Evolutionary conservation across 805 yeast species (phyloP), one percentile per base, ranked within the genome.

Genomic region (Vanderwaltozyma verrucispora): DNA sequence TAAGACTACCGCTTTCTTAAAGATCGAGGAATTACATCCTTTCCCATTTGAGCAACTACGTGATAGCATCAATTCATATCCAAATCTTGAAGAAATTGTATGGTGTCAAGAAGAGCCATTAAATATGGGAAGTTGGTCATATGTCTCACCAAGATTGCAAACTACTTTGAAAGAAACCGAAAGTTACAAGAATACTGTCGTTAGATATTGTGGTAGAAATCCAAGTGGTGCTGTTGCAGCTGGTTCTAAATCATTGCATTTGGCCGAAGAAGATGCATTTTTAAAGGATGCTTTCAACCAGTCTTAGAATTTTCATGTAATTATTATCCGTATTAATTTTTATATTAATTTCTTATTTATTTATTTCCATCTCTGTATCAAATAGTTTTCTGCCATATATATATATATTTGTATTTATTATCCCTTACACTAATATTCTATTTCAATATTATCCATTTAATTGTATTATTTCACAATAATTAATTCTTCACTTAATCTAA

Each of bases 101-200:
- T 92, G 88, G 89, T 82, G 94, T 67, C 98, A 92, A 71, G 99
- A 92, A 69, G 99, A 92, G 73, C 97, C 97, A 54, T 72, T 92
- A 67, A 92, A 92, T 71, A 89, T 89, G 79, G 98, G 98, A 65
- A 69, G 84, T 32, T 87, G 81, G 82, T 57, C 80, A 18, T 86
- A 58, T 56, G 89, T 72, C 39, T 68, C 73, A 43, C 98, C 96
- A 62, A 83, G 99, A 69, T 64, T 92, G 38, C 67, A 69, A 43
- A 83, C 94, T 32, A 72, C 80, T 30, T 63, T 89, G 64, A 71
- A 71, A 49, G 87, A 86, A 67, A 80, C 95, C 43, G 74, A 77
- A 36, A 68, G 68, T 43, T 80, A 81, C 67, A 66, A 72, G 53
- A 77, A 68, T 50, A 54, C 65, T 49, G 55, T 56, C 15, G 59